phyloP scores from a whole-genome alignment of 2,329 filamentous ascomycete genomes.

The Lachnellula suecica region DNA sequence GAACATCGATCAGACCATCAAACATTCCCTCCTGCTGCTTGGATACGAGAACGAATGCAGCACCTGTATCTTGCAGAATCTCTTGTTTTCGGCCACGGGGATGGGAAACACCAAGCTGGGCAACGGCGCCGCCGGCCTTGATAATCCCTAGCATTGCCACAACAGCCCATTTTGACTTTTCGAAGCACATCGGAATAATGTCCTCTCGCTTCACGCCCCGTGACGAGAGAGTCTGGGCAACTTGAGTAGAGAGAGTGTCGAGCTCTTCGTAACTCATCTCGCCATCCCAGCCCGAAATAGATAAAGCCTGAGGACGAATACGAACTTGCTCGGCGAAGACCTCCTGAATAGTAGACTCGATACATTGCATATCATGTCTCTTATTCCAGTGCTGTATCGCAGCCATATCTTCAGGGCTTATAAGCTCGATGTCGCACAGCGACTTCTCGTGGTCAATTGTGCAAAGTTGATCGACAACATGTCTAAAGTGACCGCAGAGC shows the following conservation, averaged over 20 bases:
- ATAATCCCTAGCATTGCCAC: neutral
- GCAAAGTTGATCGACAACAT: no score
- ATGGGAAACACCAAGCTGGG: neutral
- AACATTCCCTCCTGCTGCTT: neutral
- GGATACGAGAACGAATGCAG: neutral
- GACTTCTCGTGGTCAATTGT: no score
- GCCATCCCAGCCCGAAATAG: neutral
- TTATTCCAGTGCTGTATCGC: no score
- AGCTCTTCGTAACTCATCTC: neutral
- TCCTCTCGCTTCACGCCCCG: neutral
- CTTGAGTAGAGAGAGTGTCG: neutral
- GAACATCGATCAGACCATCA: neutral
- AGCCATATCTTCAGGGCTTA: no score
- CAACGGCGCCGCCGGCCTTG: neutral
- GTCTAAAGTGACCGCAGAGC: no score
- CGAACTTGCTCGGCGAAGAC: no score
- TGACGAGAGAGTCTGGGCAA: neutral
- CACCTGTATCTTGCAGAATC: neutral
- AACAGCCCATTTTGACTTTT: neutral
- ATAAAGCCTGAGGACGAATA: neutral
- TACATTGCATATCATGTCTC: no score
- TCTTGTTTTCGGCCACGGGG: no score
- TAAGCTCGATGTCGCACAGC: no score
- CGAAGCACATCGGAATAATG: neutral
- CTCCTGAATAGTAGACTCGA: no score